phyloP scores from a whole-genome alignment of 495 filamentous ascomycete species.

The Lasiosphaeriaceae sp. region DNA sequence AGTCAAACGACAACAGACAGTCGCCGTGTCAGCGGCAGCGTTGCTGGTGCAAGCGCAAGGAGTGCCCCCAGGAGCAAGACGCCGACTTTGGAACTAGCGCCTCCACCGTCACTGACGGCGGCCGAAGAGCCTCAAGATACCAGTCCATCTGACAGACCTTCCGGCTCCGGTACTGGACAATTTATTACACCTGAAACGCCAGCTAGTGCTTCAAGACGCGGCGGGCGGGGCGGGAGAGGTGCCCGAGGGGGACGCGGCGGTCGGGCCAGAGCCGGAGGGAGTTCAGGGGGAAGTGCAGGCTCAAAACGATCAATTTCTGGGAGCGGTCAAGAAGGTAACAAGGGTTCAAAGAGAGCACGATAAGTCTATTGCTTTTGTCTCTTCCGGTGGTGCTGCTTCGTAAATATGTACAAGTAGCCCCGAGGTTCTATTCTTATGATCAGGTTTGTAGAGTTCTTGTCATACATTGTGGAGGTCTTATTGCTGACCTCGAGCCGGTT shows the following conservation, averaged over 20 bases:
- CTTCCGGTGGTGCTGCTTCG: no score
- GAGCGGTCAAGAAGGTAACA: constrained; percentile 10
- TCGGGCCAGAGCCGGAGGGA: not conserved
- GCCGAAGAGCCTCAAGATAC: not conserved
- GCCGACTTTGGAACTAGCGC: constrained; percentile 8
- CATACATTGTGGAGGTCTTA: not conserved
- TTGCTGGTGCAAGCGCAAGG: not conserved
- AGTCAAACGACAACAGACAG: constrained; percentile 12
- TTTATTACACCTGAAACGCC: constrained; percentile 20
- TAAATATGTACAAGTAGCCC: no score
- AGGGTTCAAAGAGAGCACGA: constrained; percentile 16
- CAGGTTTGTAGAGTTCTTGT: no score
- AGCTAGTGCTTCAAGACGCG: constrained; percentile 8
- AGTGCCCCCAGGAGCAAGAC: constrained; percentile 12
- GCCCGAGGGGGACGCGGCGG: not conserved
- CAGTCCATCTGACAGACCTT: not conserved
- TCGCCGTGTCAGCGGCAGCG: constrained; percentile 2
- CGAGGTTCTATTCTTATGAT: no score
- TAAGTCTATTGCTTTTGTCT: not conserved
- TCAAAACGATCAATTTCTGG: constrained; percentile 21
- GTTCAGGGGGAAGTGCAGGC: constrained; percentile 6
- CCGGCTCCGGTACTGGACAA: constrained; percentile 1
- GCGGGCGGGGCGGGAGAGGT: constrained; percentile 4
- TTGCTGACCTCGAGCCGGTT: no score
- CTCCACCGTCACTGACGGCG: not conserved